Percentiles rank a stretch among this genome's conserved stretches.
These are phyloP conservation scores for Fusarium vanettenii DNA, from an alignment of 2,329 filamentous ascomycete genomes.

Conservation along the genomic window DNA sequence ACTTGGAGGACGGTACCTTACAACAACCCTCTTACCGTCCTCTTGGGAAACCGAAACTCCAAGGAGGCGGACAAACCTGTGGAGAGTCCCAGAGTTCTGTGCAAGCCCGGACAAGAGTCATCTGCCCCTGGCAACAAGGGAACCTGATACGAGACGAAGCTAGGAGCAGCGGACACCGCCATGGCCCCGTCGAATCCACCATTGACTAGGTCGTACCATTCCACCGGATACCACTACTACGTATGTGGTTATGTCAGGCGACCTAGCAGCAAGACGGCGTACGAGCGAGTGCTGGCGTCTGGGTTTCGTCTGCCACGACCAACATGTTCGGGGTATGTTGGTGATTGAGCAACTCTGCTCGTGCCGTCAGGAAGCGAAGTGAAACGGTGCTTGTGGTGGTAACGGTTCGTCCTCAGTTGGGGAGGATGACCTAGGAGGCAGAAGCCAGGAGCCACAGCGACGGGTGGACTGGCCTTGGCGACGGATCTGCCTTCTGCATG, in stretches of 20 bases:
- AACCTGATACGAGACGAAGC: conserved; percentile 30
- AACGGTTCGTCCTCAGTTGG: background rate
- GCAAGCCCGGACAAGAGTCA: conserved; percentile 3
- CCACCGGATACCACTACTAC: conserved; percentile 36
- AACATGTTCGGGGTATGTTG: background rate
- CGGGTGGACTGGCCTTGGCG: background rate
- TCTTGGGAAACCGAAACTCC: background rate
- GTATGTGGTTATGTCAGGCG: conserved; percentile 26
- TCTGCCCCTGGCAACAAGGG: conserved; percentile 3
- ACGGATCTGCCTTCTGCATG: background rate
- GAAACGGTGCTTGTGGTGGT: background rate
- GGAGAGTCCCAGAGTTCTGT: conserved; percentile 9
- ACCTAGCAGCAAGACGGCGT: background rate
- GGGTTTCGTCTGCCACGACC: background rate
- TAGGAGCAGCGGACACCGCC: conserved; percentile 17
- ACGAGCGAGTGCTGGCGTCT: background rate
- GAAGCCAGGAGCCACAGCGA: background rate
- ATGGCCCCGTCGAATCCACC: conserved; percentile 18
- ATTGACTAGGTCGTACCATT: conserved; percentile 41
- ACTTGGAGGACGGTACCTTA: background rate
- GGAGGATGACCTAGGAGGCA: background rate
- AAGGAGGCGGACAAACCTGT: conserved; percentile 17
- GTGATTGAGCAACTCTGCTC: background rate
- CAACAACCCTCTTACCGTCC: conserved; percentile 7
- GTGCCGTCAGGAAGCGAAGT: background rate